Evolutionary conservation across 352 stramenopile species (phyloP).

Genomic region (Discostella stelligera): DNA sequence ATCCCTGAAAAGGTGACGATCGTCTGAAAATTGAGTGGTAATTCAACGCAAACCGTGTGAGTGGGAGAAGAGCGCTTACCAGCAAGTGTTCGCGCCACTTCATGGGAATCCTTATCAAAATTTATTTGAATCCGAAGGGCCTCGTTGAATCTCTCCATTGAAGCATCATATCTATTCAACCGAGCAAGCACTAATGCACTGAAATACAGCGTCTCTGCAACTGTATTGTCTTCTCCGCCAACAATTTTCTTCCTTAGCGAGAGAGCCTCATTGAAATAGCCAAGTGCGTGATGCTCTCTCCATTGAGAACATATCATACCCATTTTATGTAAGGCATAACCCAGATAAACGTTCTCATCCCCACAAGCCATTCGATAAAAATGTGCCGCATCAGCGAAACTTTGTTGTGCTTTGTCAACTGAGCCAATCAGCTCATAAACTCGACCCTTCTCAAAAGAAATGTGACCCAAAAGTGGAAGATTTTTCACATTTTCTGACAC

Average conservation of each 20-base stretch:
- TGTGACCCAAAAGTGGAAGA: conserved; percentile 49
- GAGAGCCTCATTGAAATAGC: conserved; percentile 59
- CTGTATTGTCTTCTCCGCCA: conserved; percentile 47
- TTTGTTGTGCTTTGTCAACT: conserved; percentile 43
- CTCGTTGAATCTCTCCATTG: conserved; percentile 60
- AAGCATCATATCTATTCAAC: conserved; percentile 52
- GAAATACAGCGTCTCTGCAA: conserved; percentile 51
- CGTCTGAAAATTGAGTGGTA: neutral
- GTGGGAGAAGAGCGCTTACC: conserved; percentile 24
- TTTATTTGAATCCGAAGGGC: conserved; percentile 58
- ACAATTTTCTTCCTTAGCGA: conserved; percentile 50
- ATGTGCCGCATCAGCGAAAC: conserved; percentile 50
- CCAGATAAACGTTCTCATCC: conserved; percentile 51
- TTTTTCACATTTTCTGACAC: conserved; percentile 49
- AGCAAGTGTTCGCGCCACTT: conserved; percentile 53
- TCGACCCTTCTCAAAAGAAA: conserved; percentile 51
- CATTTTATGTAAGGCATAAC: conserved; percentile 55
- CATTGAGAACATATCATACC: conserved; percentile 40
- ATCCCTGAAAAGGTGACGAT: conserved; percentile 26
- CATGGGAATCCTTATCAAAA: conserved; percentile 45
- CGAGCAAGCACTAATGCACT: conserved; percentile 51
- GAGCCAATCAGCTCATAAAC: conserved; percentile 42
- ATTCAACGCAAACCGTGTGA: neutral
- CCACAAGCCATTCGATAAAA: conserved; percentile 56
- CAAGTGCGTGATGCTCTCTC: conserved; percentile 47